A percentile compares a stretch with the other conserved stretches of the same genome.
These are phyloP conservation scores for Neophaeococcomyces mojaviensis DNA, from an alignment of 2,329 filamentous ascomycete genomes.

Conservation along the genomic window DNA sequence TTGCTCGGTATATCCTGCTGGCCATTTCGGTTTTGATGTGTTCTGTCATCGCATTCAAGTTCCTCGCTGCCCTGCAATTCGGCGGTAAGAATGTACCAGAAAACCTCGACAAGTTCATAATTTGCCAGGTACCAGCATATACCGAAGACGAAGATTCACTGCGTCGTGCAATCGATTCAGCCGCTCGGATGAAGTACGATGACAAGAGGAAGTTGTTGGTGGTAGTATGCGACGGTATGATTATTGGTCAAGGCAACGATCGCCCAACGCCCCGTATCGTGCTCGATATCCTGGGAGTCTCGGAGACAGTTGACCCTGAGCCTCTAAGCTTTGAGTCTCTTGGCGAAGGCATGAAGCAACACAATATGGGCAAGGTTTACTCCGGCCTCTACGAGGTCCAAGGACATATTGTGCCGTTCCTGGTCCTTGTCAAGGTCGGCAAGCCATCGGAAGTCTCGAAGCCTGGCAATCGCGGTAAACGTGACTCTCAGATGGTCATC, in stretches of 20 bases:
- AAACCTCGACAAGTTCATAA: constrained; percentile 96
- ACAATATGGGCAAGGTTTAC: constrained; percentile 99
- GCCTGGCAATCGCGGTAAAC: constrained; percentile 95
- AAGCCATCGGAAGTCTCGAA: constrained; percentile 66
- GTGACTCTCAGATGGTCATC: constrained; percentile 95
- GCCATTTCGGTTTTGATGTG: constrained; percentile 75
- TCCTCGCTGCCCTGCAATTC: constrained; percentile 92
- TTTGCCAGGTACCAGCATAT: constrained; percentile 94
- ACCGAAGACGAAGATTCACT: constrained; percentile 98
- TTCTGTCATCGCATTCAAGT: constrained; percentile 86
- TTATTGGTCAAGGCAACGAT: constrained; percentile 97
- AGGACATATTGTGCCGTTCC: constrained; percentile 93
- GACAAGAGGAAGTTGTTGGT: constrained; percentile 95
- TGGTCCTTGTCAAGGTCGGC: constrained; percentile 95
- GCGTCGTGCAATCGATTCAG: constrained; percentile 92
- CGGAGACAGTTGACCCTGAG: constrained; percentile 88
- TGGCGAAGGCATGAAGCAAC: constrained; percentile 91
- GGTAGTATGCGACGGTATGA: constrained; percentile 96
- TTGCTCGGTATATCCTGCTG: constrained; percentile 82
- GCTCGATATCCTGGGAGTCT: constrained; percentile 90
- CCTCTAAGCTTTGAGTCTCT: constrained; percentile 94
- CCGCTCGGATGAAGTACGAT: constrained; percentile 90
- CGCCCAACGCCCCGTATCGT: constrained; percentile 91
- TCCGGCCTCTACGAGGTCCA: constrained; percentile 96
- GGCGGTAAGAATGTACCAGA: constrained; percentile 84